Percentiles rank a stretch among this genome's conserved stretches.
Conservation (phyloP, 2,329 filamentous ascomycete genomes). For the Penicillium sp. region DNA sequence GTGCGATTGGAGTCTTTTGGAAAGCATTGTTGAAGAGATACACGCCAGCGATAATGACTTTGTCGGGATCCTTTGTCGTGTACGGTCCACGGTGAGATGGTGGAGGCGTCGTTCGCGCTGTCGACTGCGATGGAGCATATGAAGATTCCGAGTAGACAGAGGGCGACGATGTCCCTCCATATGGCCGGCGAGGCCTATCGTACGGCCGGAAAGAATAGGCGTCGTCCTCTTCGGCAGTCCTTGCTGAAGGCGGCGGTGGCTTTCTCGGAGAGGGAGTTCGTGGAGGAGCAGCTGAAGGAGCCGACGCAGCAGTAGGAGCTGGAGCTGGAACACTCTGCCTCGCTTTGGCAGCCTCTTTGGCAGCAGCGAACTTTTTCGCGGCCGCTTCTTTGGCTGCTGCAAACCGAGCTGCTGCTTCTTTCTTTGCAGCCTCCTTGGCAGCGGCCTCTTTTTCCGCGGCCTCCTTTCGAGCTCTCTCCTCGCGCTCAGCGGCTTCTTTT, state of each 20-base stretch:
- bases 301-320: constrained; percentile 15
- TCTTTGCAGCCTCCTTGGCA: constrained; percentile 23
- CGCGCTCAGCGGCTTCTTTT: constrained; percentile 33
- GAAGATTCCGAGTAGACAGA: constrained; percentile 78
- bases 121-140: constrained; percentile 80
- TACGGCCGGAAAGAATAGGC: constrained; percentile 73
- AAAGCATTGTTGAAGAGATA: constrained; percentile 90
- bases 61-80: constrained; percentile 84
- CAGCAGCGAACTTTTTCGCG: constrained; percentile 34
- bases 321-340: constrained; percentile 27
- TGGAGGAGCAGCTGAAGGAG: constrained; percentile 22
- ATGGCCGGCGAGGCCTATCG: constrained; percentile 61
- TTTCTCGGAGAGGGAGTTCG: constrained; percentile 40
- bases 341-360: constrained; percentile 24
- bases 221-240: constrained; percentile 54
- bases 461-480: constrained; percentile 25
- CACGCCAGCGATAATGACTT: constrained; percentile 91
- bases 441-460: constrained; percentile 24
- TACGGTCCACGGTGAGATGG: constrained; percentile 70
- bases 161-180: constrained; percentile 60
- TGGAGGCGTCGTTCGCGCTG: constrained; percentile 75
- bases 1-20: constrained; percentile 81
- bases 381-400: constrained; percentile 20
- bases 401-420: constrained; percentile 25
- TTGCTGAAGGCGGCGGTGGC: constrained; percentile 29